These are phyloP conservation scores for Clarireedia homoeocarpa DNA, from an alignment of 2,329 filamentous ascomycete genomes.

Conservation along the genomic window DNA sequence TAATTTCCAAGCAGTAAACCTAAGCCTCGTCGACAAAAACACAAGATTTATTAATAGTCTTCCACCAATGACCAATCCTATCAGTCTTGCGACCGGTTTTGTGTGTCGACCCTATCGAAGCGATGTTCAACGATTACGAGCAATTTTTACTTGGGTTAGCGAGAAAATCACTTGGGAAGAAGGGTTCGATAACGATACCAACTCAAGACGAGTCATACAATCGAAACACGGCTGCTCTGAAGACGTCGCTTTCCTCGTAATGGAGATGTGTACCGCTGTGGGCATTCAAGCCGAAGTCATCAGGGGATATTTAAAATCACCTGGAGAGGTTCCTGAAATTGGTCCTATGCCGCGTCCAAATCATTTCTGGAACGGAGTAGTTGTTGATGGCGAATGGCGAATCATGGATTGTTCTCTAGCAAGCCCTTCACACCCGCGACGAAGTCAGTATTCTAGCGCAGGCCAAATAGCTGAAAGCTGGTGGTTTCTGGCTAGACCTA, in stretches of 20 bases:
- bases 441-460: slow-evolving; percentile 67
- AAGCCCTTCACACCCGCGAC: slow-evolving; percentile 79
- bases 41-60: slow-evolving; percentile 81
- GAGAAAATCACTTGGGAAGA: slow-evolving; percentile 95
- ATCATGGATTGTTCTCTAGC: slow-evolving; percentile 92
- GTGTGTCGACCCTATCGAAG: slow-evolving; percentile 91
- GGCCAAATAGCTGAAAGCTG: slow-evolving; percentile 70
- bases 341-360: slow-evolving; percentile 81
- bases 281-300: slow-evolving; percentile 84
- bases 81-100: slow-evolving; percentile 79
- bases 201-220: slow-evolving; percentile 77
- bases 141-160: slow-evolving; percentile 96
- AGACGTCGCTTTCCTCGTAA: slow-evolving; percentile 81
- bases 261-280: slow-evolving; percentile 89
- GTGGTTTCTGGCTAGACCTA: slow-evolving; percentile 88
- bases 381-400: slow-evolving; percentile 92
- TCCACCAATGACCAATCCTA: slow-evolving; percentile 73
- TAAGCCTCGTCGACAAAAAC: slow-evolving; percentile 90
- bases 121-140: slow-evolving; percentile 84
- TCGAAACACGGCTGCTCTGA: slow-evolving; percentile 77
- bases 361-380: slow-evolving; percentile 95
- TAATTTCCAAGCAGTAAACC: slow-evolving; percentile 72
- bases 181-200: slow-evolving; percentile 71
- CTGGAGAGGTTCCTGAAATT: slow-evolving; percentile 75
- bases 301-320: slow-evolving; percentile 81